Percentiles rank a stretch among this genome's conserved stretches.
Conservation (phyloP, 148 eudicot species). For the Chenopodium suecicum region DNA sequence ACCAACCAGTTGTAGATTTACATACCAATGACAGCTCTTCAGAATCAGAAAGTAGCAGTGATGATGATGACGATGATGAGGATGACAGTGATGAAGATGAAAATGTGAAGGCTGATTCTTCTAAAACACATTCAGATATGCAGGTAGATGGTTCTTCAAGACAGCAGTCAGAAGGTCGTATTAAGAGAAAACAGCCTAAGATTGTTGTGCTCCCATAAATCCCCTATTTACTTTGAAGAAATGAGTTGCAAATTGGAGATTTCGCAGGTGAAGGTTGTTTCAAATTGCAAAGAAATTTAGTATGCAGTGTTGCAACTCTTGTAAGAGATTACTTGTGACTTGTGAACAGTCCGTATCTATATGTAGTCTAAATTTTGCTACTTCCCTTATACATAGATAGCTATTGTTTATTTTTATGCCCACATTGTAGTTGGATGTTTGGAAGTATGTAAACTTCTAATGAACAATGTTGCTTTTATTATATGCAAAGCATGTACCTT, state of each 20-base stretch:
- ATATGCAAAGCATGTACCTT: neutral
- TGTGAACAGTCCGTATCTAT: neutral
- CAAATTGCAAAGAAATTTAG: neutral
- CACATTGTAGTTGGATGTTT: neutral
- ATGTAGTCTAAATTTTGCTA: neutral
- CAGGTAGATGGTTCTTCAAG: conserved; percentile 29
- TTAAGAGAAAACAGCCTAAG: conserved; percentile 52
- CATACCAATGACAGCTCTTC: conserved; percentile 36
- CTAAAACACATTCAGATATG: conserved; percentile 20
- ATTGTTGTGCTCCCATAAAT: conserved; percentile 66
- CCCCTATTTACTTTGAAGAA: neutral
- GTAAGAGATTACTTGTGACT: neutral
- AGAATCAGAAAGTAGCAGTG: conserved; percentile 46
- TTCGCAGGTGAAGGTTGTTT: neutral
- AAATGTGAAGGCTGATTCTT: conserved; percentile 24
- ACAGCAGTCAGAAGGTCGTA: conserved; percentile 22
- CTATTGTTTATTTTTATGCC: neutral
- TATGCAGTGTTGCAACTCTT: conserved; percentile 11
- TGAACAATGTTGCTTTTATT: neutral
- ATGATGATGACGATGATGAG: conserved; percentile 32
- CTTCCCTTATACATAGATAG: neutral
- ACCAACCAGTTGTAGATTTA: conserved; percentile 43
- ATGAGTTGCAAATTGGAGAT: neutral
- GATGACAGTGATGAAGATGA: conserved; percentile 34
- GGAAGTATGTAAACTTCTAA: neutral